Percentiles rank a stretch among this genome's conserved stretches.
Conservation (phyloP, 2,329 filamentous ascomycete species). For the Sporothrix schenckii region DNA sequence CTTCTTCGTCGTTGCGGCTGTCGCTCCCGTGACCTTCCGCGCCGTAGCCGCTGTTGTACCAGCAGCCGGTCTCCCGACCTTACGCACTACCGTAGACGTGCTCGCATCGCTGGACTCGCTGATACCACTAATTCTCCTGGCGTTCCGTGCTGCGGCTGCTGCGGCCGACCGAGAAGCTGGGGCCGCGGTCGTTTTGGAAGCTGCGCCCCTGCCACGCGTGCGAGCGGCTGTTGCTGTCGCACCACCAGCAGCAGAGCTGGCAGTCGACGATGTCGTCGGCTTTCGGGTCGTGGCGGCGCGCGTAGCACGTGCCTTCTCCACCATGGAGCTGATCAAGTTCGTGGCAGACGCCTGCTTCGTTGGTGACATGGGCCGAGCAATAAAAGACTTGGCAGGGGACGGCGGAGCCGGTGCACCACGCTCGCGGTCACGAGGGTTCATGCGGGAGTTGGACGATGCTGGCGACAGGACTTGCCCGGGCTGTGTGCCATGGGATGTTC, state of each 20-base stretch:
- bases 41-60: slow-evolving; percentile 42
- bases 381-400: slow-evolving; percentile 61
- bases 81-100: slow-evolving; percentile 66
- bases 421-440: slow-evolving; percentile 56
- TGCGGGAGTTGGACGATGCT: slow-evolving; percentile 77
- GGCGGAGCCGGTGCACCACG: slow-evolving; percentile 40
- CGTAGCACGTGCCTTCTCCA: slow-evolving; percentile 62
- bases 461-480: slow-evolving; percentile 73
- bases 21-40: slow-evolving; percentile 44
- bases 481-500: slow-evolving; percentile 29
- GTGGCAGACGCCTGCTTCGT: slow-evolving; percentile 58
- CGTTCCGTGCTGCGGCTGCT: slow-evolving; percentile 46
- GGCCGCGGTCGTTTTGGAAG: slow-evolving; percentile 45
- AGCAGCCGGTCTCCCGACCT: slow-evolving; percentile 42
- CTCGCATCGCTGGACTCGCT: slow-evolving; percentile 68
- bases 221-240: slow-evolving; percentile 40
- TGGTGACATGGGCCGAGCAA: slow-evolving; percentile 64
- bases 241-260: slow-evolving; percentile 46
- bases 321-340: slow-evolving; percentile 58
- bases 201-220: slow-evolving; percentile 38
- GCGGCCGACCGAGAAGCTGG: slow-evolving; percentile 42
- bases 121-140: slow-evolving; percentile 58
- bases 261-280: slow-evolving; percentile 50
- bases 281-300: slow-evolving; percentile 52
- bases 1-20: slow-evolving; percentile 50